These are phyloP conservation scores for Populus tomentosa DNA, from an alignment of 441 rosid species.

Conservation along the genomic window DNA sequence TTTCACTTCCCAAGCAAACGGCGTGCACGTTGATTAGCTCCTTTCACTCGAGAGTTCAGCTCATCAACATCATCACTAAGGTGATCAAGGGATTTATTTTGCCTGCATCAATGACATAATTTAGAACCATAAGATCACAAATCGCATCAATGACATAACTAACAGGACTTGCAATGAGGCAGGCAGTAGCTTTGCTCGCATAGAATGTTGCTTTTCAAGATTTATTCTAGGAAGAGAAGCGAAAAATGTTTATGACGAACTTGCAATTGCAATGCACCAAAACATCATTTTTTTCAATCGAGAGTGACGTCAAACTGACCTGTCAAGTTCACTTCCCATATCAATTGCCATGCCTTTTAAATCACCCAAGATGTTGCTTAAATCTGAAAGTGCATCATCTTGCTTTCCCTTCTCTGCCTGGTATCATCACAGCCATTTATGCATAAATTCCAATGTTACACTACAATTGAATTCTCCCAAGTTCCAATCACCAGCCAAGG, in stretches of 20 bases:
- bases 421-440: background rate
- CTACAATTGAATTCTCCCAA: background rate
- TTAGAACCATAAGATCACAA: background rate
- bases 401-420: constrained; percentile 81
- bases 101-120: constrained; percentile 40
- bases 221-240: background rate
- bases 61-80: constrained; percentile 65
- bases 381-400: constrained; percentile 66
- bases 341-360: constrained; percentile 79
- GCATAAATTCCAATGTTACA: background rate
- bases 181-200: background rate
- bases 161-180: too few species aligned
- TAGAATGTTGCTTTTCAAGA: too few species aligned
- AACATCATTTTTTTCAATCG: background rate
- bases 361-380: constrained; percentile 72
- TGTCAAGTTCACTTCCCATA: constrained; percentile 76
- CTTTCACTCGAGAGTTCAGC: constrained; percentile 59
- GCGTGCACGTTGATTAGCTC: constrained; percentile 62
- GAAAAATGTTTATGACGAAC: background rate
- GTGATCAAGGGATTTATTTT: constrained; percentile 56
- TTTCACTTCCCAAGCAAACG: constrained; percentile 53
- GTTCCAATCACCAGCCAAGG: background rate
- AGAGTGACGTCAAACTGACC: constrained; percentile 30
- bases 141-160: too few species aligned
- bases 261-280: background rate